Evolutionary conservation across 306 rosid species (phyloP), one percentile per base, ranked within the genome.

Genomic region (Castanea sativa): DNA sequence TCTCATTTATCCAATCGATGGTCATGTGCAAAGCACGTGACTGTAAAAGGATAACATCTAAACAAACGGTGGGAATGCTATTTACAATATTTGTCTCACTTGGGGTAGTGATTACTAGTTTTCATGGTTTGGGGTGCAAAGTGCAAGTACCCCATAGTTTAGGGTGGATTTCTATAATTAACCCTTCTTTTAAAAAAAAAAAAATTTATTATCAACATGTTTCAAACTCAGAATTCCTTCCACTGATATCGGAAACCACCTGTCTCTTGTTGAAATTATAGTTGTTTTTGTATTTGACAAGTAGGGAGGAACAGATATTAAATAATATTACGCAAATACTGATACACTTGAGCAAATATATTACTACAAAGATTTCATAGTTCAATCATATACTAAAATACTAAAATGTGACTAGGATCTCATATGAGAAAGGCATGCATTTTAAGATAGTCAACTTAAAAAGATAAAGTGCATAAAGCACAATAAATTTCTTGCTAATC

Each of bases 391-490:
- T 33, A 49, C 71, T 4, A 67, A 33, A 19, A 67, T 67, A 23
- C 51, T 18, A n/a, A 60, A 43, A 43, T 13, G 73, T 76, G 78
- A 82, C 55, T 71, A 64, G 78, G 81, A 82, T 64, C 81, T 55
- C 78, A 71, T 27, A 71, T 30, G 55, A 60, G 32, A 63, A 27
- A 70, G 77, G 13, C 12, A 5, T 74, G 29, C n/a, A 18, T 43
- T 38, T 7, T 41, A 60, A 32, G n/a, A 1, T 19, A 8, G 72
- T 33, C 72, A 67, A 33, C 19, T 18, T 16, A 9, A 9, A 23
- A 23, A 59, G 45, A 64, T 15, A 64, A 29, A 63, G 2, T 20
- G 6, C 45, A 64, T 15, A 64, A 29, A 63, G 2, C 41, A 16
- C 45, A 61, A 29, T 15, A 64, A 63, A 30, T 13, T 6, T 18